Conservation (phyloP, 306 rosid species). For the Dryas alaskensis region DNA sequence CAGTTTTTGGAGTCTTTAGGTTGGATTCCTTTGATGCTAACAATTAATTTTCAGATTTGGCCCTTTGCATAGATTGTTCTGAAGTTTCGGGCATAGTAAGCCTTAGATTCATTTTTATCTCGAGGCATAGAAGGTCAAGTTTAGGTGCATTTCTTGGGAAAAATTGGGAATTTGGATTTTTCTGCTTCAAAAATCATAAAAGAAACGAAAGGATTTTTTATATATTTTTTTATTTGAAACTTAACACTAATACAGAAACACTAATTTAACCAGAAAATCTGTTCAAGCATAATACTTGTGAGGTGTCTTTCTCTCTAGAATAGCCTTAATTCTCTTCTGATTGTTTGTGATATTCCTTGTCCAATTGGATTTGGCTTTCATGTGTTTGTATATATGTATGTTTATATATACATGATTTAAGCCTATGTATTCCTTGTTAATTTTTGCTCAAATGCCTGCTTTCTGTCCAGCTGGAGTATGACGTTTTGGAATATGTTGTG, state of each 20-base stretch:
- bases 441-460: not conserved
- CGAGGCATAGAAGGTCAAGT: too few species aligned
- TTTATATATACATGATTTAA: not conserved
- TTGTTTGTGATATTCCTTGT: not conserved
- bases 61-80: not conserved
- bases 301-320: not conserved
- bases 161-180: too few species aligned
- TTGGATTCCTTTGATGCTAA: not conserved
- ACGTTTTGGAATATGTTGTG: conserved; percentile 94
- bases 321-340: not conserved
- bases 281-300: not conserved
- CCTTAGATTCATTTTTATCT: not conserved
- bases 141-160: too few species aligned
- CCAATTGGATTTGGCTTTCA: not conserved
- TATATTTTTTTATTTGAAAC: not conserved
- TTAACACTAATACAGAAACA: not conserved
- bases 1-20: not conserved
- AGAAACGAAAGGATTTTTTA: too few species aligned
- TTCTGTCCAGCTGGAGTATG: conserved; percentile 84
- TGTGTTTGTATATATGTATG: not conserved
- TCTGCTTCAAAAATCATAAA: too few species aligned
- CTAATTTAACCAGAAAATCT: not conserved
- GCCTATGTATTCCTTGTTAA: not conserved
- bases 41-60: not conserved
- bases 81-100: not conserved